phyloP scores from a whole-genome alignment of 2,329 filamentous ascomycete species.

The Aureobasidium lini region DNA sequence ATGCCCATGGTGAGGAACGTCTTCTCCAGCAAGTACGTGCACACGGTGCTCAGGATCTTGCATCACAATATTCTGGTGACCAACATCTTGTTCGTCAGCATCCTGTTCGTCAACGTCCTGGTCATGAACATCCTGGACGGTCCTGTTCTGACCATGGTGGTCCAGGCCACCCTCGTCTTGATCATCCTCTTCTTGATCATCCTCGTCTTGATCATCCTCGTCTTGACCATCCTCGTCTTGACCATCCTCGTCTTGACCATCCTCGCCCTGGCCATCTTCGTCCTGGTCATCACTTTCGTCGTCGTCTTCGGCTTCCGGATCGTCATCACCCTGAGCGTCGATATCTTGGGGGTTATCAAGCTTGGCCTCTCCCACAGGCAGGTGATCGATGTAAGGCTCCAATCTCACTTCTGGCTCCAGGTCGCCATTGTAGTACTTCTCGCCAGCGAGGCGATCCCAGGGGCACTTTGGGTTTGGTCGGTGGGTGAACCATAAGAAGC shows the following conservation, averaged over 20 bases:
- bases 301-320: not conserved
- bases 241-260: not conserved
- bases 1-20: no score
- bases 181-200: no score
- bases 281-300: not conserved
- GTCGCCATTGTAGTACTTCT: not conserved
- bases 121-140: no score
- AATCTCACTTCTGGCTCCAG: conserved; percentile 3
- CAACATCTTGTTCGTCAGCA: no score
- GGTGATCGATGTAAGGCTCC: not conserved
- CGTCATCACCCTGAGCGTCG: not conserved
- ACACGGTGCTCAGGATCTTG: no score
- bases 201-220: no score
- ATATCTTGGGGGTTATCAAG: not conserved
- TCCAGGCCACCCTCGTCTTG: no score
- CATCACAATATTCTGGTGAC: no score
- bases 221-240: not conserved
- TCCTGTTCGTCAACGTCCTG: no score
- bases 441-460: conserved; percentile 6
- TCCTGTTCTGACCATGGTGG: no score
- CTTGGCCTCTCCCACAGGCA: not conserved
- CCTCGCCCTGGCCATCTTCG: not conserved
- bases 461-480: conserved; percentile 9
- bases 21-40: no score
- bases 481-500: not conserved